Evolutionary conservation across 1,284 basidiomycete species (phyloP), one percentile per base, ranked within the genome.

Genomic region (Chondrostereum purpureum): DNA sequence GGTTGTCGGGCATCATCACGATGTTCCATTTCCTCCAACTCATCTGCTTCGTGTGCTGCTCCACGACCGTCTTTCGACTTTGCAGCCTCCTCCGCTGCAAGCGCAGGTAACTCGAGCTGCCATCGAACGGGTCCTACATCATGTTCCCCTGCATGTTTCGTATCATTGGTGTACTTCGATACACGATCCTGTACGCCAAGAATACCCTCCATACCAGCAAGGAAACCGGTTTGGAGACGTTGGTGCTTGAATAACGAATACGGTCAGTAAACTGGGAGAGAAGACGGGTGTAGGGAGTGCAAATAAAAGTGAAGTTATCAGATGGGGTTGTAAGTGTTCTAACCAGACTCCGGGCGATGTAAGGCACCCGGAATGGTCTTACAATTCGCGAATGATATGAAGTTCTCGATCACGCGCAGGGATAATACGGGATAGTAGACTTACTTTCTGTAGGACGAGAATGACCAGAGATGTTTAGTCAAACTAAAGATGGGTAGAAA

Each of bases 261-360:
- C 12, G 43, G 17, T 43, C n/a, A n/a, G n/a, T n/a, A n/a, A n/a
- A n/a, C n/a, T n/a, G n/a, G 37, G 43, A 22, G 1, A 40, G 42
- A 36, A 24, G 40, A 50, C 24, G 45, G 33, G 48, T 31, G 48
- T 27, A 21, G 44, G 31, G 36, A 46, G 33, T 39, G 13, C 42
- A 41, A 18, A 44, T 43, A 36, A 46, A 41, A 43, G 36, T 42
- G 47, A 47, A 44, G 42, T 31, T 14, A 50, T 81, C 75, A 81
- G 76, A 80, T 82, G 77, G 74, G 77, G 79, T 80, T 78, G 77
- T 80, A 77, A 69, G 53, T 51, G 63, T 57, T 70, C 54, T 67
- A 80, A 73, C 78, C 77, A 44, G 47, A 45, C n/a, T 60, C 71
- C 59, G 65, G 60, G 67, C 57, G 71, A 79, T 80, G 74, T 77